Percentiles rank a stretch among this genome's conserved stretches.
Evolutionary conservation across 306 rosid genomes (phyloP).

Genomic region (Gastrolobium bilobum): DNA sequence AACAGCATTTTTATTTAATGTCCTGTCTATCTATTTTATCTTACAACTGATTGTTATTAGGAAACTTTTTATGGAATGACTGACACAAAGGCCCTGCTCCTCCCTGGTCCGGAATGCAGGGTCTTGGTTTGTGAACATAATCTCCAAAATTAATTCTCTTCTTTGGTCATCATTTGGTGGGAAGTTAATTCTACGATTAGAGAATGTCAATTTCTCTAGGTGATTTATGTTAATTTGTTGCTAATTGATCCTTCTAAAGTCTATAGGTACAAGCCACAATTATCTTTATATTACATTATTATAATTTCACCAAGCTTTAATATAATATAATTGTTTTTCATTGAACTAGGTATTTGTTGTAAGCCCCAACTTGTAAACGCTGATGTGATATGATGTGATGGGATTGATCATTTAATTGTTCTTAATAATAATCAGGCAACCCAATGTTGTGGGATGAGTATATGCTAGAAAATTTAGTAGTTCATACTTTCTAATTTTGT

Average conservation of each 20-base stretch:
- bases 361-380: conserved; percentile 36
- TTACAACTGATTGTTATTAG: conserved; percentile 41
- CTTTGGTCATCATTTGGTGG: conserved; percentile 31
- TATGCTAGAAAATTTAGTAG: conserved; percentile 37
- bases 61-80: conserved; percentile 39
- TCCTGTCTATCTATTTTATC: conserved; percentile 26
- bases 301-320: conserved; percentile 25
- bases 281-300: conserved; percentile 7
- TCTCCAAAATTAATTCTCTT: conserved; percentile 31
- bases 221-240: conserved; percentile 10
- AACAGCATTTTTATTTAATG: conserved; percentile 34
- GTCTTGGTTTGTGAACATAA: conserved; percentile 28
- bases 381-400: conserved; percentile 4
- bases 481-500: conserved; percentile 31
- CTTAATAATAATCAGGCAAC: conserved; percentile 40
- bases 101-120: conserved; percentile 37
- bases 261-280: conserved; percentile 21
- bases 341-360: conserved; percentile 33
- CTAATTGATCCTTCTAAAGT: conserved; percentile 33
- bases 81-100: conserved; percentile 35
- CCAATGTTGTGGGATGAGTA: conserved; percentile 30
- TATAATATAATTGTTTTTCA: conserved; percentile 27
- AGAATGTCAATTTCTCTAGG: conserved; percentile 32
- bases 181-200: conserved; percentile 39
- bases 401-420: conserved; percentile 30